Conservation (phyloP, 805 yeast genomes). For the Candida caryicola region DNA sequence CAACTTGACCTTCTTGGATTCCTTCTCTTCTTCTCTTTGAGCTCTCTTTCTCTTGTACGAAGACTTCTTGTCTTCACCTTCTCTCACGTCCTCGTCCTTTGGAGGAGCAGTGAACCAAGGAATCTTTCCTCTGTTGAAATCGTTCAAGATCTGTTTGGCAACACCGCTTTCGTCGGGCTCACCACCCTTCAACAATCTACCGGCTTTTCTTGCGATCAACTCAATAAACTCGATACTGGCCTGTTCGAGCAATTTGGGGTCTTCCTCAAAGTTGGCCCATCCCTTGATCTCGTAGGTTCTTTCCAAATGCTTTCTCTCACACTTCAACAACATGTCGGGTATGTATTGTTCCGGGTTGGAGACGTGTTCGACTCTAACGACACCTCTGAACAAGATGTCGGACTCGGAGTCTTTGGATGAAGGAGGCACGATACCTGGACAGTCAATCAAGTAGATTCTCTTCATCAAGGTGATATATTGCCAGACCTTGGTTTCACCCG, state of each 20-base stretch:
- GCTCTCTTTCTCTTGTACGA: conserved; percentile 52
- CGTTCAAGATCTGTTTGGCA: conserved; percentile 85
- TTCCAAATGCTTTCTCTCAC: conserved; percentile 86
- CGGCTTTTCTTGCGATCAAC: conserved; percentile 86
- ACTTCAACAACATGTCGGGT: conserved; percentile 78
- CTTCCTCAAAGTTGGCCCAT: conserved; percentile 57
- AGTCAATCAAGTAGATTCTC: conserved; percentile 89
- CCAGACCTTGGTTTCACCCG: conserved; percentile 99
- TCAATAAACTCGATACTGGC: conserved; percentile 73
- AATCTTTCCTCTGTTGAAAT: conserved; percentile 93
- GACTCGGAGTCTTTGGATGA: conserved; percentile 84
- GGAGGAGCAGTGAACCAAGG: conserved; percentile 95
- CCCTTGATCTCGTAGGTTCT: conserved; percentile 94
- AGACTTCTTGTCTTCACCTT: conserved; percentile 57
- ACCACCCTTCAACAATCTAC: conserved; percentile 92
- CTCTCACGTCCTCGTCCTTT: conserved; percentile 66
- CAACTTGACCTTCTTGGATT: conserved; percentile 21
- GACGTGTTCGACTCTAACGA: conserved; percentile 97
- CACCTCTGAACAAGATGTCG: conserved; percentile 93
- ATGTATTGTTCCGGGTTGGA: conserved; percentile 93
- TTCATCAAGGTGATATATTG: conserved; percentile 97
- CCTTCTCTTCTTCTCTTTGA: conserved; percentile 40
- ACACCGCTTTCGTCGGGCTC: conserved; percentile 96
- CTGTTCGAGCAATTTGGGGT: conserved; percentile 44
- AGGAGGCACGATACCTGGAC: conserved; percentile 99